Conservation (phyloP, 345 rosid species). For the Corymbia maculata region DNA sequence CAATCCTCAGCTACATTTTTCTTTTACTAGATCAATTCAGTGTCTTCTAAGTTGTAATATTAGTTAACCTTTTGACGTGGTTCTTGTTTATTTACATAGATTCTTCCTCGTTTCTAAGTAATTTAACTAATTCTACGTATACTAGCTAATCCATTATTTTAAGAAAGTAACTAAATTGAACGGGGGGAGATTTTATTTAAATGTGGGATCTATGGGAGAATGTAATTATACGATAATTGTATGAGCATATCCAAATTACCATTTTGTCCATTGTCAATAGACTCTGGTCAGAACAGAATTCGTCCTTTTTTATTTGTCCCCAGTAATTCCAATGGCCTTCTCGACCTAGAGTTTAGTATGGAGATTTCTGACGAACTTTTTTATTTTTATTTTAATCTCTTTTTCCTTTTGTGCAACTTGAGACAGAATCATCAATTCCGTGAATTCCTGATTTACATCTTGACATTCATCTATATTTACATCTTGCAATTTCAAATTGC, state of each 20-base stretch:
- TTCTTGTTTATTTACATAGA: too few species aligned
- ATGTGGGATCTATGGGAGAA: too few species aligned
- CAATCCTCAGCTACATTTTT: neutral
- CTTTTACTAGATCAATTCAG: neutral
- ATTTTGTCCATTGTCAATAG: neutral
- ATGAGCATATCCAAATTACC: neutral
- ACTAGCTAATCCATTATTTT: too few species aligned
- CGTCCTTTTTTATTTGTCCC: neutral
- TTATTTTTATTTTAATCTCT: too few species aligned
- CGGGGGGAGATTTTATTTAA: too few species aligned
- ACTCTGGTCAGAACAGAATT: too few species aligned
- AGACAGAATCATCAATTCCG: neutral
- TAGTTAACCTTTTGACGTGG: too few species aligned
- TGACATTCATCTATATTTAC: neutral
- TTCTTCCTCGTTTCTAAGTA: too few species aligned
- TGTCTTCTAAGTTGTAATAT: neutral
- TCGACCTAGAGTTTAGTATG: fast-evolving
- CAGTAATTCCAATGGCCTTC: neutral
- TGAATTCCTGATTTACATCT: neutral
- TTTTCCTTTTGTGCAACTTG: neutral
- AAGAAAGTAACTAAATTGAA: too few species aligned
- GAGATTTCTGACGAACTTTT: neutral
- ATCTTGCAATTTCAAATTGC: too few species aligned
- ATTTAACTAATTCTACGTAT: too few species aligned
- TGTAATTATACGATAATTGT: neutral